phyloP scores from a whole-genome alignment of 2,329 filamentous ascomycete genomes.

The Ophiocordyceps polyrhachis-furcata region DNA sequence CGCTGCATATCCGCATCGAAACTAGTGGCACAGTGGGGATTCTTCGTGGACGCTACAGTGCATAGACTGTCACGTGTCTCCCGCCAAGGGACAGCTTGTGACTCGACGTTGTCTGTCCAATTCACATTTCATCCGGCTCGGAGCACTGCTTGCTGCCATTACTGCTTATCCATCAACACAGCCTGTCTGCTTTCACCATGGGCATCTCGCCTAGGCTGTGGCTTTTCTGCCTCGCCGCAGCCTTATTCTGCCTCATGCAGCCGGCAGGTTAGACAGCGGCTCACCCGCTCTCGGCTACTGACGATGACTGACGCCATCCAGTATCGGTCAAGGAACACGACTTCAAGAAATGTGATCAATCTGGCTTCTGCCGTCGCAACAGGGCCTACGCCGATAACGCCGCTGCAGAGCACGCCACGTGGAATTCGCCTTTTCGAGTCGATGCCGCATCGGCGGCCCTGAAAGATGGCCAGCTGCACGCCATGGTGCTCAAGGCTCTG shows the following conservation, averaged over 20 bases:
- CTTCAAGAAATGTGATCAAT: constrained; percentile 92
- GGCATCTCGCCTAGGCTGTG: constrained; percentile 27
- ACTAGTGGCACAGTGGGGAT: background rate
- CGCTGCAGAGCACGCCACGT: constrained; percentile 42
- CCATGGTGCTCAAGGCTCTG: constrained; percentile 64
- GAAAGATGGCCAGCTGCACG: constrained; percentile 63
- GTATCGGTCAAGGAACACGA: constrained; percentile 84
- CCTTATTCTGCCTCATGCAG: constrained; percentile 40
- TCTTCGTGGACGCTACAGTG: background rate
- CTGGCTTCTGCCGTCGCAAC: constrained; percentile 94
- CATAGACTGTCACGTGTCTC: background rate
- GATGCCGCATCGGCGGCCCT: constrained; percentile 53
- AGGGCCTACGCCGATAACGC: constrained; percentile 72
- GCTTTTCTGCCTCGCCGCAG: constrained; percentile 36
- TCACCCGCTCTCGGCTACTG: background rate
- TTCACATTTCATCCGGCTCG: background rate
- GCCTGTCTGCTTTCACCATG: constrained; percentile 22
- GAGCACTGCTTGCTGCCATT: background rate
- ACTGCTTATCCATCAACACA: background rate
- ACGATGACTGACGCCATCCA: constrained; percentile 15
- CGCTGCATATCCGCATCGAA: no score
- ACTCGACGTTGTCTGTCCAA: background rate
- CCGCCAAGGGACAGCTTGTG: background rate
- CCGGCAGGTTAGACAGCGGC: constrained; percentile 37
- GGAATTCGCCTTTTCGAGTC: constrained; percentile 67